A percentile compares a stretch with the other conserved stretches of the same genome.
phyloP scores from a whole-genome alignment of 1,284 basidiomycete species.

The Cerioporus squamosus region DNA sequence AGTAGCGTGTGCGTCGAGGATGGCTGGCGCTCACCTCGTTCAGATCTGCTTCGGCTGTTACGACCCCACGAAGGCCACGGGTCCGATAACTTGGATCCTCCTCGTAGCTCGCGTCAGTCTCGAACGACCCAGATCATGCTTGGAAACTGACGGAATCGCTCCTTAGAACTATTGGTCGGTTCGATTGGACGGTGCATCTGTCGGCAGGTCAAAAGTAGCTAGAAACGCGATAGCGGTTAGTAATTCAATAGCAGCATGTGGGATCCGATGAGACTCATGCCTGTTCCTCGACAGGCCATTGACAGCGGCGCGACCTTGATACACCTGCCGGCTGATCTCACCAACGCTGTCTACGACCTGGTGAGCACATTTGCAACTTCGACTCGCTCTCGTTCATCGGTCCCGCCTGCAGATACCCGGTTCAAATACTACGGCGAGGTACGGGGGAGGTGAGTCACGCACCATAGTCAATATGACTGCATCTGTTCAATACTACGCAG shows the following conservation, averaged over 20 bases:
- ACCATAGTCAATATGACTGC: background rate
- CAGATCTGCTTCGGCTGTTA: conserved; percentile 65
- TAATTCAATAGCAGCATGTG: too few relatives aligned
- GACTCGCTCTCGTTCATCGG: background rate
- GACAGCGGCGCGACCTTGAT: conserved; percentile 67
- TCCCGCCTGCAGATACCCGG: conserved; percentile 50
- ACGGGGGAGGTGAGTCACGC: conserved; percentile 42
- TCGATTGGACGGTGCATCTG: conserved; percentile 44
- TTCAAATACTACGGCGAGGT: conserved; percentile 43
- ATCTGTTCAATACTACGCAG: conserved; percentile 26
- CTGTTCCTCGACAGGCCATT: too few relatives aligned
- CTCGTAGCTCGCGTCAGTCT: conserved; percentile 49
- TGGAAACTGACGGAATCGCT: background rate
- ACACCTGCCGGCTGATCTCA: conserved; percentile 49
- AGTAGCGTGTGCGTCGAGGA: conserved; percentile 10
- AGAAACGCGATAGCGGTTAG: conserved; percentile 44
- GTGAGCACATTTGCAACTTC: conserved; percentile 29
- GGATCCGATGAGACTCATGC: too few relatives aligned
- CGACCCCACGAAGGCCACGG: conserved; percentile 52
- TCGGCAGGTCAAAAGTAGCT: conserved; percentile 32
- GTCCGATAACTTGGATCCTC: conserved; percentile 53
- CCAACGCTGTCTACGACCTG: conserved; percentile 44
- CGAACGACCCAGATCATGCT: background rate
- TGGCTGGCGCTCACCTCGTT: background rate
- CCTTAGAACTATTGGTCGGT: conserved; percentile 62